Percentiles rank a stretch among this genome's conserved stretches.
phyloP scores from a whole-genome alignment of 768 basidiomycete species.

The Amanita pallidorosea region DNA sequence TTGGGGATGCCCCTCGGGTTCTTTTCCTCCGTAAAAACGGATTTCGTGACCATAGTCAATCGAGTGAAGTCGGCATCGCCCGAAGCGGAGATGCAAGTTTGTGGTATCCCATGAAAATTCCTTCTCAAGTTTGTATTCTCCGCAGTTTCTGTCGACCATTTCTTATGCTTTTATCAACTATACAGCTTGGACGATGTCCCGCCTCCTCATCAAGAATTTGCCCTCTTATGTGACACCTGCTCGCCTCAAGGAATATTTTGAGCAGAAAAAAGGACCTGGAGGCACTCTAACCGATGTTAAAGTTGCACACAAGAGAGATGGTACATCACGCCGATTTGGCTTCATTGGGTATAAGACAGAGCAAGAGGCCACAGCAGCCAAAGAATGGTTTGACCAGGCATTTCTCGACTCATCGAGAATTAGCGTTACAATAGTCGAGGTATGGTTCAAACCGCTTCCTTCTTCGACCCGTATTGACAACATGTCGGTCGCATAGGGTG shows the following conservation, averaged over 20 bases:
- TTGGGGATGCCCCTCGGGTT: conserved; percentile 92
- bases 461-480: not conserved
- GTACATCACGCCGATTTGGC: conserved; percentile 78
- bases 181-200: conserved; percentile 37
- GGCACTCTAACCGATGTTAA: conserved; percentile 82
- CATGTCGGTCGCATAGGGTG: conserved; percentile 31
- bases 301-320: conserved; percentile 66
- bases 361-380: conserved; percentile 62
- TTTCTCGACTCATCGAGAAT: conserved; percentile 77
- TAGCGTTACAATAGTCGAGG: conserved; percentile 67
- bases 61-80: conserved; percentile 11
- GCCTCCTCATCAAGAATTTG: conserved; percentile 76
- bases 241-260: conserved; percentile 59
- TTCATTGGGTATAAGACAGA: conserved; percentile 87
- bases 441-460: conserved; percentile 22
- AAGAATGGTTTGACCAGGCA: conserved; percentile 76
- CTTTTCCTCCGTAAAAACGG: conserved; percentile 34
- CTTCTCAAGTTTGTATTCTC: conserved; percentile 6
- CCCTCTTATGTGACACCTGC: conserved; percentile 58
- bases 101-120: not conserved
- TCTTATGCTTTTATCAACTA: not conserved
- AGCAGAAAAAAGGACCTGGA: conserved; percentile 44
- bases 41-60: conserved; percentile 7
- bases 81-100: conserved; percentile 12
- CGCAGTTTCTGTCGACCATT: not conserved